Percentiles rank a stretch among this genome's conserved stretches.
Conservation (phyloP, 129 eudicot genomes). For the Cynara cardunculus region DNA sequence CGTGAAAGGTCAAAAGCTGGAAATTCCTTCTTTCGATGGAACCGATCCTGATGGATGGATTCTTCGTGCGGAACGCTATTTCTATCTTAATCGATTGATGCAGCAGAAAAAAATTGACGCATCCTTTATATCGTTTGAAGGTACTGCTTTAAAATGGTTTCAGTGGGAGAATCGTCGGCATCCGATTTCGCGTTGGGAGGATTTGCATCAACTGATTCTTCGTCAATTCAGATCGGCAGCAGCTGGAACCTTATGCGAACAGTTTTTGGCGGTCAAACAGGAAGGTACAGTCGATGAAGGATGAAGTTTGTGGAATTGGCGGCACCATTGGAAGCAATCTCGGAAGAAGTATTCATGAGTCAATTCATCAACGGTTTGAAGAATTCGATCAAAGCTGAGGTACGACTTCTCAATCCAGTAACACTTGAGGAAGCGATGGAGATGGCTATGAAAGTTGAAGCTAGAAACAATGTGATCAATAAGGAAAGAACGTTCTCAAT, state of each 20-base stretch:
- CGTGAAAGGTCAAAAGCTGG: background rate
- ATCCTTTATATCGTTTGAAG: background rate
- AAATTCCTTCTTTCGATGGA: background rate
- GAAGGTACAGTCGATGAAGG: background rate
- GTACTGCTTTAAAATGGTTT: background rate
- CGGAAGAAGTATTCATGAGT: background rate
- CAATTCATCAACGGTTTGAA: background rate
- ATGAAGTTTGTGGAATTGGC: background rate
- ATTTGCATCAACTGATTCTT: background rate
- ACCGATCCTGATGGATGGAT: background rate
- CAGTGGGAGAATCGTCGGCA: background rate
- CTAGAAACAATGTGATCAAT: too few relatives aligned
- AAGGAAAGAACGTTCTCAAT: too few relatives aligned
- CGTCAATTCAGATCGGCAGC: background rate
- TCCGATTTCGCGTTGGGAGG: background rate
- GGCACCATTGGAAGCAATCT: background rate
- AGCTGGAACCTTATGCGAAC: background rate
- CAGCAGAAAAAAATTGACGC: background rate
- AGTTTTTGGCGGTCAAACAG: background rate
- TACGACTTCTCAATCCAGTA: too few relatives aligned
- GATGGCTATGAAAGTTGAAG: too few relatives aligned
- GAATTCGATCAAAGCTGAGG: background rate
- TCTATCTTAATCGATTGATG: background rate
- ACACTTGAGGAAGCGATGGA: too few relatives aligned
- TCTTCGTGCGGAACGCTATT: background rate